phyloP scores from a whole-genome alignment of 805 yeast genomes.

The Wickerhamomyces pijperi region DNA sequence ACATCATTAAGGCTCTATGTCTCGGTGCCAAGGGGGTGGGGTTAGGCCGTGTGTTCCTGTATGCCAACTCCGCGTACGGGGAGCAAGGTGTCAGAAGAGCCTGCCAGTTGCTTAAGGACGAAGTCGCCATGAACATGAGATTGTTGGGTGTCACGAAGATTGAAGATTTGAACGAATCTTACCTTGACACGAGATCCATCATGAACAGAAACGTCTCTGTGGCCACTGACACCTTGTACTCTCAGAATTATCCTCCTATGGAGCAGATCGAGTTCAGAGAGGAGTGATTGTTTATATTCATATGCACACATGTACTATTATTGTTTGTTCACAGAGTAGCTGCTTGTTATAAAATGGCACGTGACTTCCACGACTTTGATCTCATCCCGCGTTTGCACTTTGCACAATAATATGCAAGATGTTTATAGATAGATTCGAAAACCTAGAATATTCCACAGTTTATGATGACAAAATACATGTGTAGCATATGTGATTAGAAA shows the following conservation, averaged over 20 bases:
- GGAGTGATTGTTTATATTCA: slow-evolving; percentile 1
- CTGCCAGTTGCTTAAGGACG: slow-evolving; percentile 54
- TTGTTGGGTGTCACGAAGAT: slow-evolving; percentile 60
- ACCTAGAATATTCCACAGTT: too few relatives aligned
- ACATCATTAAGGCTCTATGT: slow-evolving; percentile 53
- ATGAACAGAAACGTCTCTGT: slow-evolving; percentile 28
- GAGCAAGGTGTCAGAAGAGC: slow-evolving; percentile 53
- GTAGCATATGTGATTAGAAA: too few relatives aligned
- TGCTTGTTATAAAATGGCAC: too few relatives aligned
- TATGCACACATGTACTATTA: not conserved
- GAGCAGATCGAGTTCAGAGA: slow-evolving; percentile 38
- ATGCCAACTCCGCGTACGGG: slow-evolving; percentile 54
- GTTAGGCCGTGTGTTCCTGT: slow-evolving; percentile 54
- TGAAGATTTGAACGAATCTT: slow-evolving; percentile 44
- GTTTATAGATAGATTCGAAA: too few relatives aligned
- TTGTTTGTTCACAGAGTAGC: too few relatives aligned
- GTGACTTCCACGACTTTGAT: too few relatives aligned
- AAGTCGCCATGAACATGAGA: slow-evolving; percentile 69
- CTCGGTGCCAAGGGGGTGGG: slow-evolving; percentile 67
- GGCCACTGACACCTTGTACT: slow-evolving; percentile 46
- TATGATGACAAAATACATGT: too few relatives aligned
- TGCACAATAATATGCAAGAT: too few relatives aligned
- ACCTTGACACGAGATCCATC: slow-evolving; percentile 45
- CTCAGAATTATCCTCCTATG: slow-evolving; percentile 45
- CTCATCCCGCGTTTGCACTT: too few relatives aligned